Percentiles rank a stretch among this genome's conserved stretches.
Conservation (phyloP, 2,329 filamentous ascomycete genomes). For the Colletotrichum spinosum region DNA sequence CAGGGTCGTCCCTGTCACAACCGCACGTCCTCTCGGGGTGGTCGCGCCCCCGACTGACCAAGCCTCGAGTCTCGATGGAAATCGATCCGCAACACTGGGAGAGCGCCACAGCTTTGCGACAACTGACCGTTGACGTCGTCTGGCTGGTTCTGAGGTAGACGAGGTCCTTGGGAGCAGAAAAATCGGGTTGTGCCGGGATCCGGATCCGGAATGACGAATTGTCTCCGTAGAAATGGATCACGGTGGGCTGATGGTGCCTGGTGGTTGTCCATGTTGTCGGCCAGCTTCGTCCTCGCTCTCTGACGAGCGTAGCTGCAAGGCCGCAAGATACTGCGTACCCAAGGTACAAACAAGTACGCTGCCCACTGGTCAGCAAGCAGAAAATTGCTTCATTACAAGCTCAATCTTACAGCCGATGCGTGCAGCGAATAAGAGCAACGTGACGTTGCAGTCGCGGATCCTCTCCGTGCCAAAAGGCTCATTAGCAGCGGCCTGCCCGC, state of each 20-base stretch:
- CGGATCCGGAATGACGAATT: not conserved
- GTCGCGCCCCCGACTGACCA: slow-evolving; percentile 8
- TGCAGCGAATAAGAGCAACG: slow-evolving; percentile 27
- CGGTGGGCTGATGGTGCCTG: not conserved
- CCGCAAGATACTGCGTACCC: not conserved
- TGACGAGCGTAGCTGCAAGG: not conserved
- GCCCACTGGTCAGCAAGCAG: slow-evolving; percentile 10
- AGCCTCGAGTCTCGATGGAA: slow-evolving; percentile 30
- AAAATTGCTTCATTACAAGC: slow-evolving; percentile 35
- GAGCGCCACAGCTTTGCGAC: slow-evolving; percentile 16
- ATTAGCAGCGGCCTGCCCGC: slow-evolving; percentile 20
- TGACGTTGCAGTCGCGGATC: slow-evolving; percentile 35
- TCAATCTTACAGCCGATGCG: slow-evolving; percentile 31
- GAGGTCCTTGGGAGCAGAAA: no score
- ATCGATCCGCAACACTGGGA: slow-evolving; percentile 25
- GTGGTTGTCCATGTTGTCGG: not conserved
- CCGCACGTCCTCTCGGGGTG: slow-evolving; percentile 31
- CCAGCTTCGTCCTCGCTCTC: not conserved
- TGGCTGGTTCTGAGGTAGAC: not conserved
- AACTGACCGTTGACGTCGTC: slow-evolving; percentile 17
- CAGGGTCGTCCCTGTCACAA: slow-evolving; percentile 29
- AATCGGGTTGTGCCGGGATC: slow-evolving; percentile 5
- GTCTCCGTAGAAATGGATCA: no score
- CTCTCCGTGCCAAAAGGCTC: slow-evolving; percentile 26
- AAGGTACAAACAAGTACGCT: not conserved